Conservation (phyloP, 768 basidiomycete species). For the Rhizopogon roseolus region DNA sequence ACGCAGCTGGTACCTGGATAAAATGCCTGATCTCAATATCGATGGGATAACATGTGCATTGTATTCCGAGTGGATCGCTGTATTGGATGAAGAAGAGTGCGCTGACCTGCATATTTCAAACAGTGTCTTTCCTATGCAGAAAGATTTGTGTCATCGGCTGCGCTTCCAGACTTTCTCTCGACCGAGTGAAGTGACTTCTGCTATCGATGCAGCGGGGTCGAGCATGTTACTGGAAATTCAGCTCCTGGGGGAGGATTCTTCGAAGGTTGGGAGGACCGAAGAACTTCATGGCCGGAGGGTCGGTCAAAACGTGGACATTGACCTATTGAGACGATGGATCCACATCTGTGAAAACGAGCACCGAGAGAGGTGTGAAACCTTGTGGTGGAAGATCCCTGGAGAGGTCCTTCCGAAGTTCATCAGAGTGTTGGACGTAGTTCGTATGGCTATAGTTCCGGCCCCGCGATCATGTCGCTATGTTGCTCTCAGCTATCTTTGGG, state of each 20-base stretch:
- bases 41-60: background rate
- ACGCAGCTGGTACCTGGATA: constrained; percentile 1
- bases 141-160: background rate
- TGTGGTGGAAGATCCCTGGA: background rate
- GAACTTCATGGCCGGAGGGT: constrained; percentile 6
- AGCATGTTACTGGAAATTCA: background rate
- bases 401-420: background rate
- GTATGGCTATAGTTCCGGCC: constrained; percentile 1
- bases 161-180: background rate
- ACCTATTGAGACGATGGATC: constrained; percentile 5
- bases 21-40: background rate
- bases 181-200: too few relatives aligned
- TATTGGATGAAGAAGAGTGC: too few relatives aligned
- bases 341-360: background rate
- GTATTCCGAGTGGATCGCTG: background rate
- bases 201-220: too few relatives aligned
- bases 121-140: too few relatives aligned
- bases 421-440: constrained; percentile 1
- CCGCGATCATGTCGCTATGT: constrained; percentile 1
- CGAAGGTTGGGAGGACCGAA: background rate
- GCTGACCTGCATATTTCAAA: too few relatives aligned
- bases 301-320: background rate
- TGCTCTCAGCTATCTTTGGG: constrained; percentile 7
- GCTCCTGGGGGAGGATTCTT: constrained; percentile 2
- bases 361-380: background rate